Percentiles rank a stretch among this genome's conserved stretches.
Evolutionary conservation across 306 rosid genomes (phyloP).

Genomic region (Notholithocarpus densiflorus): DNA sequence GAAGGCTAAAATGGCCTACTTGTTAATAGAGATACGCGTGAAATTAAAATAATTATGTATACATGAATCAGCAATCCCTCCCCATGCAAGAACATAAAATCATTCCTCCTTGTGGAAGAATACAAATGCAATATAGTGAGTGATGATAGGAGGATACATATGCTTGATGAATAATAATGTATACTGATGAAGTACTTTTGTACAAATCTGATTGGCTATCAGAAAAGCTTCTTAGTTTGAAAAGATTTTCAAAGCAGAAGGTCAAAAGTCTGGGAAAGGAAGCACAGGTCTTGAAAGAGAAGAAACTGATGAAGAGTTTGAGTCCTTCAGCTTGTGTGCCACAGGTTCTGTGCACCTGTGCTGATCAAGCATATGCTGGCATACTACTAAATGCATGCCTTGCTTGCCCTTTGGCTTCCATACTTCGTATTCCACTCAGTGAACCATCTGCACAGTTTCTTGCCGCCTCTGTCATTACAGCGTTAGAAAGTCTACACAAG

Average conservation of each 20-base stretch:
- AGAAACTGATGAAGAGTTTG: conserved; percentile 59
- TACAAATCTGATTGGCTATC: conserved; percentile 34
- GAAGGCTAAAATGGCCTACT: background rate
- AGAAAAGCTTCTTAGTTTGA: conserved; percentile 72
- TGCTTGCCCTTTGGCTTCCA: conserved; percentile 81
- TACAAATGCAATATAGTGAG: conserved; percentile 6
- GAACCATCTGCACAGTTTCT: conserved; percentile 65
- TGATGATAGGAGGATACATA: conserved; percentile 9
- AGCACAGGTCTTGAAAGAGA: conserved; percentile 80
- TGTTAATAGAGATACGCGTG: background rate
- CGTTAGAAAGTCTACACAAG: conserved; percentile 84
- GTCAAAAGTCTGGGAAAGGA: conserved; percentile 81
- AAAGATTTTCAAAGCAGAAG: conserved; percentile 79
- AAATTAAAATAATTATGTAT: background rate
- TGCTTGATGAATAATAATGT: conserved; percentile 11
- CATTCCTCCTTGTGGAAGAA: background rate
- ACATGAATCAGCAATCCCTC: background rate
- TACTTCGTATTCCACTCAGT: conserved; percentile 70
- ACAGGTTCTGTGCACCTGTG: conserved; percentile 68
- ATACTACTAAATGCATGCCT: conserved; percentile 68
- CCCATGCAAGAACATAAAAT: background rate
- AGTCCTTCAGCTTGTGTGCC: conserved; percentile 72
- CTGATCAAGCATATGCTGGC: conserved; percentile 68
- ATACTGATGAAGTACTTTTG: conserved; percentile 36
- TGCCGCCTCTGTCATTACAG: conserved; percentile 71